Conservation (phyloP, 768 basidiomycete genomes). For the Suillus bovinus region DNA sequence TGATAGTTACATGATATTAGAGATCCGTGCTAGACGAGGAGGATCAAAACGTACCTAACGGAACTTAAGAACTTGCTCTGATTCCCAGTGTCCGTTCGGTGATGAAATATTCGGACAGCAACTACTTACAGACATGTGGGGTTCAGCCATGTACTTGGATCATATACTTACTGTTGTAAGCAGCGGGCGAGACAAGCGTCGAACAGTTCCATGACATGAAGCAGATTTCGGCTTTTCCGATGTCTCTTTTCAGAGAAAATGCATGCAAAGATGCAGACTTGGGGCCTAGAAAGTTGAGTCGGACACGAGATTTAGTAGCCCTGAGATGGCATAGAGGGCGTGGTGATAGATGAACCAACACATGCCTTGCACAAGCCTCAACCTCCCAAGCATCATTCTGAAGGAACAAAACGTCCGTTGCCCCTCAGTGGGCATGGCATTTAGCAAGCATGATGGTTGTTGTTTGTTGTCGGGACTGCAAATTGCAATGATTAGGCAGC, state of each 20-base stretch:
- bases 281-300: background rate
- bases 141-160: background rate
- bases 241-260: background rate
- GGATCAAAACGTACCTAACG: background rate
- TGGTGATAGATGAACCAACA: background rate
- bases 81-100: background rate
- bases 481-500: conserved; percentile 26
- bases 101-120: background rate
- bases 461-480: conserved; percentile 7
- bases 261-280: background rate
- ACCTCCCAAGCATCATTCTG: background rate
- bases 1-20: background rate
- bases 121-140: background rate
- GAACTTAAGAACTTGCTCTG: background rate
- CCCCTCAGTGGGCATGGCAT: background rate
- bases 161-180: background rate
- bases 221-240: background rate
- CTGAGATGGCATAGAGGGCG: background rate
- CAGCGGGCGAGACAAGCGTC: background rate
- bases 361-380: background rate
- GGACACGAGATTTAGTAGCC: background rate
- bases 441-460: background rate
- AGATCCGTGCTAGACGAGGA: background rate
- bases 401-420: background rate
- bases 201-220: background rate